Evolutionary conservation across 2,329 filamentous ascomycete genomes (phyloP).

Genomic region (Tolypocladium capitatum): DNA sequence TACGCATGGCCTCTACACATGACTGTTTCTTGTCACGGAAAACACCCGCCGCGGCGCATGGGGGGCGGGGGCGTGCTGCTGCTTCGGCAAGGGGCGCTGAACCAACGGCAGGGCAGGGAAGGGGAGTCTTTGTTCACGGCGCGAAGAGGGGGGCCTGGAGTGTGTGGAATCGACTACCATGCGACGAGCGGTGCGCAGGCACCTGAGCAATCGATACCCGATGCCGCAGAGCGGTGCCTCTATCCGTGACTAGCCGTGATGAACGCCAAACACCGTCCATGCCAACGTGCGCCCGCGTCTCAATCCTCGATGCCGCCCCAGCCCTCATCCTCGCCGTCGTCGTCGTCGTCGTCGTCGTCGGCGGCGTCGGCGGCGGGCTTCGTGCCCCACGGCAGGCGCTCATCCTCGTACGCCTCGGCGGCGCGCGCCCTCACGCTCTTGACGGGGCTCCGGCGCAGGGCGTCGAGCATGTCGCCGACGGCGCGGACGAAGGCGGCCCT

Average conservation of each 20-base stretch:
- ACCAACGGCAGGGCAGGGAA: no score
- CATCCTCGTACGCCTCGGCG: constrained; percentile 58
- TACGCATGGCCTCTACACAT: no score
- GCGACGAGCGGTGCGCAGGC: neutral
- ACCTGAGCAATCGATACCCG: neutral
- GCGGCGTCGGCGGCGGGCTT: constrained; percentile 19
- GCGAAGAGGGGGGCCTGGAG: no score
- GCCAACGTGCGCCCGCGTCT: constrained; percentile 19
- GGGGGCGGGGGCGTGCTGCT: no score
- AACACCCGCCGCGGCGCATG: no score
- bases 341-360: constrained; percentile 25
- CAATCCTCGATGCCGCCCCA: constrained; percentile 61
- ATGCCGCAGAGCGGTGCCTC: neutral
- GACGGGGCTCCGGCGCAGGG: constrained; percentile 44
- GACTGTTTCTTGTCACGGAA: no score
- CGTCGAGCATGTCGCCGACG: constrained; percentile 42
- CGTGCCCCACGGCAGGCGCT: constrained; percentile 50
- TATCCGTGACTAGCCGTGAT: neutral
- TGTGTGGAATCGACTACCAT: neutral
- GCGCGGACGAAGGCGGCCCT: constrained; percentile 35
- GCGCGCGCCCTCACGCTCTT: constrained; percentile 62
- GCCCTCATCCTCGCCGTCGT: constrained; percentile 28
- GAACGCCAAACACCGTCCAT: neutral
- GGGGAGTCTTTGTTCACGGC: no score
- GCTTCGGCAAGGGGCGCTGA: no score